A percentile compares a stretch with the other conserved stretches of the same genome.
Evolutionary conservation across 2,329 filamentous ascomycete genomes (phyloP).

Genomic region (Fusarium sororula): DNA sequence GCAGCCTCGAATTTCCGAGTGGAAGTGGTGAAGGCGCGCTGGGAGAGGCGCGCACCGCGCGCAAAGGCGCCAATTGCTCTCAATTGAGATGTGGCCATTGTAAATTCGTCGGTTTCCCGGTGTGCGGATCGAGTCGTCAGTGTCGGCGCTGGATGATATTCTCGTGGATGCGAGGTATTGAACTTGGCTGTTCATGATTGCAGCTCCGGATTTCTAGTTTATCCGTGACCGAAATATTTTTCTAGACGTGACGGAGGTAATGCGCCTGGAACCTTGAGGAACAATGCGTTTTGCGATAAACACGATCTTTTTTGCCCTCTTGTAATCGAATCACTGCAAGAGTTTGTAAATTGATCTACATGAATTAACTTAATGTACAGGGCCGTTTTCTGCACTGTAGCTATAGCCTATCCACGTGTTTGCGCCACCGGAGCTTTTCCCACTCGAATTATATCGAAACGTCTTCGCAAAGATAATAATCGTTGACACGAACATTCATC

Average conservation of each 20-base stretch:
- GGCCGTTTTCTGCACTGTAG: background rate
- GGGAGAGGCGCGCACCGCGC: constrained; percentile 55
- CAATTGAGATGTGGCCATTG: constrained; percentile 58
- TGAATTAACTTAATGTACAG: background rate
- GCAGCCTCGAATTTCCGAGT: constrained; percentile 58
- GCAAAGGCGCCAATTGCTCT: constrained; percentile 56
- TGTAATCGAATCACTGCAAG: background rate
- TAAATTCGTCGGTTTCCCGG: constrained; percentile 36
- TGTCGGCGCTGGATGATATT: constrained; percentile 32
- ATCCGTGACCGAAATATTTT: constrained; percentile 41
- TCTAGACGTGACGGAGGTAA: background rate
- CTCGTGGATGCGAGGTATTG: constrained; percentile 38
- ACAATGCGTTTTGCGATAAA: constrained; percentile 10
- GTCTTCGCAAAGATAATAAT: background rate
- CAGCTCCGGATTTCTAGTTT: constrained; percentile 30
- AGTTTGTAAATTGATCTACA: background rate
- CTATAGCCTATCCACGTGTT: background rate
- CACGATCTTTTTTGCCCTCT: background rate
- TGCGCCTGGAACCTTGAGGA: background rate
- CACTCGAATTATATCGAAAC: background rate
- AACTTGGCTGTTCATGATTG: constrained; percentile 19
- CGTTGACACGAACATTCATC: background rate
- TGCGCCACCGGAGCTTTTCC: background rate
- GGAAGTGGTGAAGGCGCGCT: constrained; percentile 60
- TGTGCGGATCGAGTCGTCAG: constrained; percentile 42